Base-by-base conservation (phyloP, 345 rosid species). In the Carallia pectinifolia region DNA sequence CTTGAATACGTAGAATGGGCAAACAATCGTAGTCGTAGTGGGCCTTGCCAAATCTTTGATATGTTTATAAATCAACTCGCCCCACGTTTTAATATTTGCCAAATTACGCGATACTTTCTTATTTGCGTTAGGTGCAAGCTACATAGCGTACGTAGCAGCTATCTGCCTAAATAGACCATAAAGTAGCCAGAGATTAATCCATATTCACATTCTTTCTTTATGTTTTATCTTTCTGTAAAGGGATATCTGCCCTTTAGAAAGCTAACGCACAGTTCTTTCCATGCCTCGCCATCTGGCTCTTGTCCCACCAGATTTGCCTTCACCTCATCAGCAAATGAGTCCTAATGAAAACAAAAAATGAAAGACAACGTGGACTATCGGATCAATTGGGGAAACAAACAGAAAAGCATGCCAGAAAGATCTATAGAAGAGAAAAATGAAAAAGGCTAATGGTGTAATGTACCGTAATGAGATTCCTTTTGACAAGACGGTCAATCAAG, bases 211-310 rank as follows among this genome's bases (percentile, higher is more conserved):
- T 37, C 8, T 30, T 56, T 8, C 8, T 27, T n/a, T 15, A 16
- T 40, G 38, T 56, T 8, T 27, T 6, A 7, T 15, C 29, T 48
- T 5, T 17, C 15, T 17, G 18, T 3, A 6, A 12, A 23, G 27
- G 13, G 17, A 52, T 37, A 33, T 75, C 76, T 81, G 36, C 84
- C 84, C 82, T 87, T 89, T 70, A 87, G 90, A 68, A 89, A 87
- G 79, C 71, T 71, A 61, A 63, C 69, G 86, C 92, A 89, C 15
- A 83, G 33, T 15, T 67, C 71, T 84, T 65, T 83, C 96, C 89
- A 89, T 6, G 82, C 81, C 76, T 79, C 84, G 65, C 63, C 71
- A 37, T 87, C 85, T 1, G 96, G 85, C 68, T 82, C 84, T 8
- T 79, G 55, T 30, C 47, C 77, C 67, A 65, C 89, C 64, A 87